phyloP scores from a whole-genome alignment of 106 monocot species.

The Dioscorea alata region DNA sequence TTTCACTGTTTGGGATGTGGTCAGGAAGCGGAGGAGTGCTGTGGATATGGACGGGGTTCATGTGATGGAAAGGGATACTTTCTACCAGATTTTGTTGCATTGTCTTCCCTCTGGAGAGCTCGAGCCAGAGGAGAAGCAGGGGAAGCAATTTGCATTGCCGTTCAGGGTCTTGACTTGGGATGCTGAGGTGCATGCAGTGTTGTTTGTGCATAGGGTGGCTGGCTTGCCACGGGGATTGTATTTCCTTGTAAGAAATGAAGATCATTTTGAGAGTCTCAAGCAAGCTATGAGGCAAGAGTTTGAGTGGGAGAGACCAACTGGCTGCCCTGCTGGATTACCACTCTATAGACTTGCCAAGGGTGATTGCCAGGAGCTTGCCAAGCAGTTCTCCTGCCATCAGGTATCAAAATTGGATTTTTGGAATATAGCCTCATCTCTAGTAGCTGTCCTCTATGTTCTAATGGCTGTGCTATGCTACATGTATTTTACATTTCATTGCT shows the following conservation, averaged over 20 bases:
- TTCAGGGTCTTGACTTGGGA: slow-evolving; percentile 89
- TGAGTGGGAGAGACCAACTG: slow-evolving; percentile 81
- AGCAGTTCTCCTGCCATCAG: slow-evolving; percentile 87
- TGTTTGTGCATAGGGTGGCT: slow-evolving; percentile 88
- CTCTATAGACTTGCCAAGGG: slow-evolving; percentile 70
- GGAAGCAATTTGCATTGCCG: slow-evolving; percentile 60
- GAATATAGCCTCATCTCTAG: no score
- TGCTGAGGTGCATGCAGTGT: slow-evolving; percentile 72
- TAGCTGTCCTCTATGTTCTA: no score
- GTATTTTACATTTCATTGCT: no score
- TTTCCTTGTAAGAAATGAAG: slow-evolving; percentile 95
- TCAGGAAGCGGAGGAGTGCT: slow-evolving; percentile 77
- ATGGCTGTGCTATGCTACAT: no score
- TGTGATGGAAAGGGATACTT: slow-evolving; percentile 60
- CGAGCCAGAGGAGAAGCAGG: slow-evolving; percentile 54
- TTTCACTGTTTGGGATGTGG: slow-evolving; percentile 57
- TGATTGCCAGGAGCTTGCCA: slow-evolving; percentile 56
- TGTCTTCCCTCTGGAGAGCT: slow-evolving; percentile 88
- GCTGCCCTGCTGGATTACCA: slow-evolving; percentile 76
- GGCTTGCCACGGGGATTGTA: slow-evolving; percentile 69
- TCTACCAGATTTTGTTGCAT: slow-evolving; percentile 87
- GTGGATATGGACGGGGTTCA: slow-evolving; percentile 95
- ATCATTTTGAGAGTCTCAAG: slow-evolving; percentile 67
- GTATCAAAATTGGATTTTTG: slow-evolving; percentile 21
- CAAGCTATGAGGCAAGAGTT: slow-evolving; percentile 74